Conservation (phyloP, 495 filamentous ascomycete genomes). For the Aeminium ludgeri region DNA sequence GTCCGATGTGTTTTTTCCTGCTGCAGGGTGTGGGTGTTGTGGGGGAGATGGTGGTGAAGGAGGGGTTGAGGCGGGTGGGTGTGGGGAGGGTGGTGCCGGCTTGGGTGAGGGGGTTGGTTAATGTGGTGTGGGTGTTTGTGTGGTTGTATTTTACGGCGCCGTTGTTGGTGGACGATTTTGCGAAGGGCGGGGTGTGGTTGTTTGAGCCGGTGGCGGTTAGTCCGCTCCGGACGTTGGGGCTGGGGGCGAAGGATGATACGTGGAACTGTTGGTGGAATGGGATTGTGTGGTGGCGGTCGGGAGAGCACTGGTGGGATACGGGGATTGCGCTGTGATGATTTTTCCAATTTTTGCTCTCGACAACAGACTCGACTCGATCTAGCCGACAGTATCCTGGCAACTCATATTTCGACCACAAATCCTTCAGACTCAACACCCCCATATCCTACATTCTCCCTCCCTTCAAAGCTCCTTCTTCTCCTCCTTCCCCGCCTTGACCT, state of each 20-base stretch:
- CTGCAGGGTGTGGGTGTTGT: conserved; percentile 23
- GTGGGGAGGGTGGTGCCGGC: conserved; percentile 13
- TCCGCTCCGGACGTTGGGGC: conserved; percentile 21
- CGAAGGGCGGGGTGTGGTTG: conserved; percentile 26
- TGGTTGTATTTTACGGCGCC: conserved; percentile 26
- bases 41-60: conserved; percentile 10
- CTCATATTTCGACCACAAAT: no score
- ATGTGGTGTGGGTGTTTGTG: conserved; percentile 22
- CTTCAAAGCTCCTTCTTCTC: no score
- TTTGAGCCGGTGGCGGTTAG: conserved; percentile 27
- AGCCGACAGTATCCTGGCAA: no score
- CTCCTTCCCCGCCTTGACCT: no score
- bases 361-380: no score
- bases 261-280: conserved; percentile 23
- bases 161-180: conserved; percentile 26
- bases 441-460: no score
- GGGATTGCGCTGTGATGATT: conserved; percentile 20
- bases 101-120: conserved; percentile 10
- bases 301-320: conserved; percentile 23
- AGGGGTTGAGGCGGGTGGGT: conserved; percentile 7
- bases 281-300: conserved; percentile 15
- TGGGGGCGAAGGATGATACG: conserved; percentile 23
- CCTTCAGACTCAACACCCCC: no score
- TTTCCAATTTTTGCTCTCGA: no score
- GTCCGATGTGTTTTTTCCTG: conserved; percentile 27